Evolutionary conservation across 2,329 filamentous ascomycete species (phyloP).

Genomic region (Lomentospora prolificans): DNA sequence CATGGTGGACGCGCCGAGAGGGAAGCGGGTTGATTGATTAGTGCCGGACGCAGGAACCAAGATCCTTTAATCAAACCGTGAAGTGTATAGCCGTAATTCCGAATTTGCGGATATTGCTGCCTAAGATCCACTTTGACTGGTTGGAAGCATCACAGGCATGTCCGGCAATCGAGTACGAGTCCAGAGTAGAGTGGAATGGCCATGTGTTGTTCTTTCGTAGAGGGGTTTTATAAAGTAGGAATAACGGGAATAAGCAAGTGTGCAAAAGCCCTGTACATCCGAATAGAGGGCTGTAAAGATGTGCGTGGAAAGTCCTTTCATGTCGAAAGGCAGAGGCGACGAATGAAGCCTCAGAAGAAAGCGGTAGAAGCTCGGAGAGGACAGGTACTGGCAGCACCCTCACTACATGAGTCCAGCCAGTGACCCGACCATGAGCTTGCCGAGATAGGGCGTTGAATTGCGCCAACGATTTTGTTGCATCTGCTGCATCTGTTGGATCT

Average conservation of each 20-base stretch:
- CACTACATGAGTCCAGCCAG: slow-evolving; percentile 80
- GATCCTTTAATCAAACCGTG: not conserved
- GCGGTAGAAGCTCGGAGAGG: not conserved
- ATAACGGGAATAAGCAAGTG: not conserved
- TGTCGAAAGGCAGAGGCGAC: too few species aligned
- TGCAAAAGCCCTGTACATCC: not conserved
- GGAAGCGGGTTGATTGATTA: not conserved
- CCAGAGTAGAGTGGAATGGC: not conserved
- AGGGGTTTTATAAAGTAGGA: not conserved
- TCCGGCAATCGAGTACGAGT: not conserved
- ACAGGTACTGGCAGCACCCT: not conserved
- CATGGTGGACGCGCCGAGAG: too few species aligned
- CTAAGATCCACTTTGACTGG: not conserved
- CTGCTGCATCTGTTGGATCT: slow-evolving; percentile 42
- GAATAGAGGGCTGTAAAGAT: too few species aligned
- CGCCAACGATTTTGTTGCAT: slow-evolving; percentile 45
- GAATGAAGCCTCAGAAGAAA: not conserved
- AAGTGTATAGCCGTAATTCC: not conserved
- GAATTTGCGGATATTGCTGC: not conserved
- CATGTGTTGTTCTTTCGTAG: not conserved
- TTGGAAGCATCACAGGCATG: not conserved
- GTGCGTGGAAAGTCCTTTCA: too few species aligned
- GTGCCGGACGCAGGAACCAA: too few species aligned
- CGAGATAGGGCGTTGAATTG: slow-evolving; percentile 45
- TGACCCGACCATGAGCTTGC: slow-evolving; percentile 86